A percentile compares a stretch with the other conserved stretches of the same genome.
These are phyloP conservation scores for Aegilops umbellulata DNA, from an alignment of 176 grass and related monocot species.

Conservation along the genomic window DNA sequence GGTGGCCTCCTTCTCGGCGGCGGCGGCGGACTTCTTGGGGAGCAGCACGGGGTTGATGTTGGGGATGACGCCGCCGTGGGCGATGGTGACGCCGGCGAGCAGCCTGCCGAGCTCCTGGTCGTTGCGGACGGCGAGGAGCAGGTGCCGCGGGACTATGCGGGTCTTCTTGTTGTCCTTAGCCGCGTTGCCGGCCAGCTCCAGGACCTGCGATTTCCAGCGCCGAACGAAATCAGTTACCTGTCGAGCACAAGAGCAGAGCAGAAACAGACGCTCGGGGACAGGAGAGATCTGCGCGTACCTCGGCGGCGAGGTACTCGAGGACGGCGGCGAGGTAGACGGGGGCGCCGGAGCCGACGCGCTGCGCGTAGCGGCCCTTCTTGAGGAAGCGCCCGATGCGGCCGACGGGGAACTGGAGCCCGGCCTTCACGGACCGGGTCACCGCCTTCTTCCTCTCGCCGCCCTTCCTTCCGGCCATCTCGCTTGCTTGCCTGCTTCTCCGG, in stretches of 20 bases:
- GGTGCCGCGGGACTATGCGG: slow-evolving; percentile 86
- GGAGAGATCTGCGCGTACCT: background rate
- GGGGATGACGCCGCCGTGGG: slow-evolving; percentile 24
- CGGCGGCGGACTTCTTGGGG: slow-evolving; percentile 3
- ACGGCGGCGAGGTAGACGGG: slow-evolving; percentile 40
- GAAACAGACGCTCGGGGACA: no score
- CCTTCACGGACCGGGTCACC: slow-evolving; percentile 31
- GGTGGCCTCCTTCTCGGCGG: background rate
- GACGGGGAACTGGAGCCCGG: slow-evolving; percentile 74
- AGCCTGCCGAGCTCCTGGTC: slow-evolving; percentile 71
- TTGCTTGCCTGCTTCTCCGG: background rate
- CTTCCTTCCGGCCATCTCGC: slow-evolving; percentile 10
- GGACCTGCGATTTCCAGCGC: slow-evolving; percentile 33
- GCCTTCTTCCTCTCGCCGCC: background rate
- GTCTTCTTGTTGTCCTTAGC: slow-evolving; percentile 96
- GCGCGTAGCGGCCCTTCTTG: slow-evolving; percentile 54
- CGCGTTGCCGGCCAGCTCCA: slow-evolving; percentile 90
- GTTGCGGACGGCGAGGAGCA: slow-evolving; percentile 89
- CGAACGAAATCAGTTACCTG: no score
- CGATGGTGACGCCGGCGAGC: slow-evolving; percentile 27
- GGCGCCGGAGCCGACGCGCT: slow-evolving; percentile 40
- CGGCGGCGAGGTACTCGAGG: slow-evolving; percentile 42
- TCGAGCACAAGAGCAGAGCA: no score
- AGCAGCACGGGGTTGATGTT: slow-evolving; percentile 30
- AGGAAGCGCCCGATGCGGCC: slow-evolving; percentile 71